These are phyloP conservation scores for Astragalus glycyphyllos DNA, from an alignment of 306 rosid genomes.

Conservation along the genomic window DNA sequence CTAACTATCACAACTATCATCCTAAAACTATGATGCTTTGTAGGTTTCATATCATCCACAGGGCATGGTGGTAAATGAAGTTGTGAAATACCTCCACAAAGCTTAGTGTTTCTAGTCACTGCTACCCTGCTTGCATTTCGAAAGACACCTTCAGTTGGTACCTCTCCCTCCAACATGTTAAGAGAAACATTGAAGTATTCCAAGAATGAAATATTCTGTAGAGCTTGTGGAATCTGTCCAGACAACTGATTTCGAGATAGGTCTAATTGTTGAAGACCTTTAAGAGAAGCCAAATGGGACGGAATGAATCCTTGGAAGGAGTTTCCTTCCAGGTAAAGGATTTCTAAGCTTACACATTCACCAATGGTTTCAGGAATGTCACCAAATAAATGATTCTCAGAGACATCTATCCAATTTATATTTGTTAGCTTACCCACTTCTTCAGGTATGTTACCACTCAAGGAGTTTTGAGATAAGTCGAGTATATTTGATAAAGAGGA, in stretches of 20 bases:
- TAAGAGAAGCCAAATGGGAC: conserved; percentile 31
- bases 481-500: neutral
- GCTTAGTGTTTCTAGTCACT: neutral
- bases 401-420: neutral
- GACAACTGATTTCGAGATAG: conserved; percentile 45
- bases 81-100: neutral
- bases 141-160: conserved; percentile 31
- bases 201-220: conserved; percentile 15
- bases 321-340: conserved; percentile 38
- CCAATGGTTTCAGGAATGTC: conserved; percentile 44
- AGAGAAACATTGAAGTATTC: conserved; percentile 41
- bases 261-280: conserved; percentile 35
- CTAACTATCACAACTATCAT: neutral
- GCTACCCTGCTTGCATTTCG: neutral
- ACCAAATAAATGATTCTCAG: conserved; percentile 40
- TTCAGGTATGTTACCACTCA: neutral
- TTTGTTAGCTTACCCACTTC: conserved; percentile 32
- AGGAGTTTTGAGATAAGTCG: neutral
- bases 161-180: conserved; percentile 47
- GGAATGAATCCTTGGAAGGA: conserved; percentile 46
- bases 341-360: conserved; percentile 10
- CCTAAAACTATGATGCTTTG: neutral
- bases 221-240: conserved; percentile 40
- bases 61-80: neutral
- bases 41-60: neutral